A percentile compares a stretch with the other conserved stretches of the same genome.
phyloP scores from a whole-genome alignment of 306 rosid genomes.

The Lathyrus oleraceus region DNA sequence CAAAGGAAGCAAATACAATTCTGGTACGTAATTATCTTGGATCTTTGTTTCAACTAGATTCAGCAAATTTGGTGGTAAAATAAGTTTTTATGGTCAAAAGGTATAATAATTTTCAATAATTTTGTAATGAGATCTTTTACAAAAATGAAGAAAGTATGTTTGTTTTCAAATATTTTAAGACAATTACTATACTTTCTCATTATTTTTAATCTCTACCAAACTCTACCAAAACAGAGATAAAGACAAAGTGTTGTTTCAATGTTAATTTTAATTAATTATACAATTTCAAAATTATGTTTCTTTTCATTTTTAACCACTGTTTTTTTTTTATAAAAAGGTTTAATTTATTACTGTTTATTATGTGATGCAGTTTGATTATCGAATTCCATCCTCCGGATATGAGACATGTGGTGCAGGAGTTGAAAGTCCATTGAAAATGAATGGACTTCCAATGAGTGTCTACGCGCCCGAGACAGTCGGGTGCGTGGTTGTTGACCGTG shows the following conservation, averaged over 20 bases:
- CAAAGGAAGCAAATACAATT: conserved; percentile 86
- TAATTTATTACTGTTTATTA: neutral
- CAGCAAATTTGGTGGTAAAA: too few species aligned
- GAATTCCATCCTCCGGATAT: conserved; percentile 55
- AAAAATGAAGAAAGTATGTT: too few species aligned
- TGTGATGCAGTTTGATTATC: conserved; percentile 65
- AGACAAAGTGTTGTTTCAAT: neutral
- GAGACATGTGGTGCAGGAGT: conserved; percentile 64
- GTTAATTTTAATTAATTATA: neutral
- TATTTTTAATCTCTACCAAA: neutral
- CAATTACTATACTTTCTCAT: too few species aligned
- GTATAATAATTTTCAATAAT: too few species aligned
- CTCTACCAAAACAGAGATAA: neutral
- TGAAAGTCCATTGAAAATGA: conserved; percentile 74
- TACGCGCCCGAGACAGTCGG: conserved; percentile 98
- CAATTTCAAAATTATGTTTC: neutral
- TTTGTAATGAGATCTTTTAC: too few species aligned
- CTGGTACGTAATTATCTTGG: conserved; percentile 45
- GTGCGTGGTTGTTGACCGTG: conserved; percentile 84
- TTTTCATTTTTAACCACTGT: too few species aligned
- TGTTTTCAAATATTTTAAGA: too few species aligned
- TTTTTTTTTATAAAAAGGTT: too few species aligned
- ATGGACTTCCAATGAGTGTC: conserved; percentile 81
- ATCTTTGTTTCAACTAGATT: conserved; percentile 4
- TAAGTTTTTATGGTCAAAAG: too few species aligned